Evolutionary conservation across 1,284 basidiomycete species (phyloP).

Genomic region (Microbotryum lychnidis-dioicae): DNA sequence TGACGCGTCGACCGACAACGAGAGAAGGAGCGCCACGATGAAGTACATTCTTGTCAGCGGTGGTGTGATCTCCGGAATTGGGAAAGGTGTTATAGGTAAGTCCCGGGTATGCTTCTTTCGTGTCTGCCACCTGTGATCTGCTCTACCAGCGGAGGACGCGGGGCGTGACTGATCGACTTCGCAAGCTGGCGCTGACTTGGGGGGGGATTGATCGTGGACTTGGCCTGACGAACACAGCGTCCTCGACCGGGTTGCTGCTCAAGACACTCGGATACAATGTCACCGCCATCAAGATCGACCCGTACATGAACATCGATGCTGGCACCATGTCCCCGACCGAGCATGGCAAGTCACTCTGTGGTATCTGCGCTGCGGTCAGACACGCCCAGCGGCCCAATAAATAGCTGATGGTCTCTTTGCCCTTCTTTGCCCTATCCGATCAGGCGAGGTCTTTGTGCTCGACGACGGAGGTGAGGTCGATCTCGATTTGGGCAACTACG

Average conservation of each 20-base stretch:
- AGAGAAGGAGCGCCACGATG: constrained; percentile 28
- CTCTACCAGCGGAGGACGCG: too few relatives aligned
- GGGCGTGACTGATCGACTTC: too few relatives aligned
- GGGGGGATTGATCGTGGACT: too few relatives aligned
- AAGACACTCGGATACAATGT: constrained; percentile 94
- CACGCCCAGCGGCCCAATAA: too few relatives aligned
- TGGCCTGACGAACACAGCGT: constrained; percentile 48
- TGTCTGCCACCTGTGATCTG: background rate
- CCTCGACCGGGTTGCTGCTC: constrained; percentile 89
- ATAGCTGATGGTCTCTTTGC: background rate
- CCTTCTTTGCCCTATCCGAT: background rate
- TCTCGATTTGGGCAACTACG: constrained; percentile 96
- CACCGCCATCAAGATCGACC: constrained; percentile 98
- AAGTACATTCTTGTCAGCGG: constrained; percentile 42
- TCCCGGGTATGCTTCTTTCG: background rate
- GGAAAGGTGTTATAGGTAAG: constrained; percentile 44
- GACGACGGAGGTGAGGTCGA: constrained; percentile 99
- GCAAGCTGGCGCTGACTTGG: too few relatives aligned
- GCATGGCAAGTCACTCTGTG: constrained; percentile 60
- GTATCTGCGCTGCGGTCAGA: background rate
- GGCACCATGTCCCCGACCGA: constrained; percentile 99
- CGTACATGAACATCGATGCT: constrained; percentile 99
- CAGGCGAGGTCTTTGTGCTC: constrained; percentile 95
- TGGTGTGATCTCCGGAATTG: constrained; percentile 46
- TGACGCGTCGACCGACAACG: too few relatives aligned